Percentiles rank a stretch among this genome's conserved stretches.
These are phyloP conservation scores for Rhynchosporium secalis DNA, from an alignment of 2,329 filamentous ascomycete species.

Conservation along the genomic window DNA sequence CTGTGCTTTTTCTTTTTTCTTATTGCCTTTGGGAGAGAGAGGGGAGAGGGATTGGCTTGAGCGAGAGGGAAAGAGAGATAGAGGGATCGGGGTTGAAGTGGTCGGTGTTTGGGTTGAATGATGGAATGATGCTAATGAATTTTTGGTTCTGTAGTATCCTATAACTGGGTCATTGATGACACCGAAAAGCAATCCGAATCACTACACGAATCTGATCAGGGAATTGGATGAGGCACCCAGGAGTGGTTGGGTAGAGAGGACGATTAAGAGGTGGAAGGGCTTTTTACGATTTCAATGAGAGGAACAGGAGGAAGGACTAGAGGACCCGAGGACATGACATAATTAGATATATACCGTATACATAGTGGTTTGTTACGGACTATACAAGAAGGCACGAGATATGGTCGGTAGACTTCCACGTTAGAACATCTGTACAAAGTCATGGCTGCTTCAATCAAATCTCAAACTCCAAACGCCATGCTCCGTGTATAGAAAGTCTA, in stretches of 20 bases:
- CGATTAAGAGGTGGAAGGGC: conserved; percentile 57
- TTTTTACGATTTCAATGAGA: conserved; percentile 56
- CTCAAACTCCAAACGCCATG: conserved; percentile 28
- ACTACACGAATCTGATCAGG: conserved; percentile 60
- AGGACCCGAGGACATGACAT: not conserved
- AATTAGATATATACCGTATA: conserved; percentile 18
- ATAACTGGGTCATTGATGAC: conserved; percentile 52
- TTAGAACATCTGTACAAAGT: not conserved
- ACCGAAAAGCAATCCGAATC: conserved; percentile 63
- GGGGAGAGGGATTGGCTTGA: too few relatives aligned
- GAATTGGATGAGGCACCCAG: conserved; percentile 65
- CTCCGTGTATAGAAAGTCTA: conserved; percentile 18
- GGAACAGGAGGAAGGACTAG: not conserved
- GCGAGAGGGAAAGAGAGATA: too few relatives aligned
- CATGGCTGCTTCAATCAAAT: conserved; percentile 18
- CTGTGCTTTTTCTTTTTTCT: not conserved
- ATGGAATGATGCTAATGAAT: not conserved
- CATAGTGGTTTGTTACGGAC: conserved; percentile 14
- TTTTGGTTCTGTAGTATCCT: conserved; percentile 44
- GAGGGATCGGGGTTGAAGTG: too few relatives aligned
- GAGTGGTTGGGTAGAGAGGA: conserved; percentile 53
- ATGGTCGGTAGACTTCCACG: not conserved
- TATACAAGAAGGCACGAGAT: not conserved
- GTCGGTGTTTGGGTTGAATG: too few relatives aligned
- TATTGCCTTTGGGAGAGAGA: too few relatives aligned